A percentile compares a stretch with the other conserved stretches of the same genome.
Conservation (phyloP, 441 rosid genomes). For the Corymbia calophylla region DNA sequence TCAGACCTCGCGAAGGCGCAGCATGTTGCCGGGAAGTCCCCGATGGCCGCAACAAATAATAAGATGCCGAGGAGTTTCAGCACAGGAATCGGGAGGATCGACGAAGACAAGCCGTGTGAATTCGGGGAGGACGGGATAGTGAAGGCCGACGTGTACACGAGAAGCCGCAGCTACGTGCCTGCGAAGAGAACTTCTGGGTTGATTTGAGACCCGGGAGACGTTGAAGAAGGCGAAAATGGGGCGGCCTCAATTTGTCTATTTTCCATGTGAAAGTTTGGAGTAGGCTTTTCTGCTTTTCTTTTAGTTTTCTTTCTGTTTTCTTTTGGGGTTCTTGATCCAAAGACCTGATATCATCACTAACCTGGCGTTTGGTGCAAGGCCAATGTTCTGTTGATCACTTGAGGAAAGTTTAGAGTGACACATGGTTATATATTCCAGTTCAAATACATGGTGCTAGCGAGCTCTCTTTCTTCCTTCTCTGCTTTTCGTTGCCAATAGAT, state of each 20-base stretch:
- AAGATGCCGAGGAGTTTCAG: constrained; percentile 31
- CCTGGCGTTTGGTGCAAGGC: not conserved
- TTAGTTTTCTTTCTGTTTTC: not conserved
- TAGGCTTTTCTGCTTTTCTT: not conserved
- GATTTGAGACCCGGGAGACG: not conserved
- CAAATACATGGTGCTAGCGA: not conserved
- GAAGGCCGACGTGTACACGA: constrained; percentile 7
- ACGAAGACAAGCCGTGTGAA: constrained; percentile 57
- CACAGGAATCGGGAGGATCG: constrained; percentile 60
- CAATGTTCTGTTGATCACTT: not conserved
- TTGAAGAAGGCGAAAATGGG: not conserved
- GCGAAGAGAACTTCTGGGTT: not conserved
- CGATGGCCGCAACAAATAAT: not conserved
- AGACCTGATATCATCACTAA: not conserved
- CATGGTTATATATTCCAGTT: not conserved
- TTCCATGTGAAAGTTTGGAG: not conserved
- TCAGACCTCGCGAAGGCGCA: not conserved
- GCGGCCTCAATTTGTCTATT: not conserved
- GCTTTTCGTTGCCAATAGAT: not conserved
- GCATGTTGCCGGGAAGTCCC: not conserved
- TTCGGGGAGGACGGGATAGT: constrained; percentile 30
- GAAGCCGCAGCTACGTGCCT: constrained; percentile 39
- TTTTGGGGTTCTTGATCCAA: not conserved
- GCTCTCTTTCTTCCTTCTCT: not conserved
- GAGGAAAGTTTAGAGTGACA: not conserved